Conservation (phyloP, 192 early-diverging fungal species). For the Entomortierella lignicola region DNA sequence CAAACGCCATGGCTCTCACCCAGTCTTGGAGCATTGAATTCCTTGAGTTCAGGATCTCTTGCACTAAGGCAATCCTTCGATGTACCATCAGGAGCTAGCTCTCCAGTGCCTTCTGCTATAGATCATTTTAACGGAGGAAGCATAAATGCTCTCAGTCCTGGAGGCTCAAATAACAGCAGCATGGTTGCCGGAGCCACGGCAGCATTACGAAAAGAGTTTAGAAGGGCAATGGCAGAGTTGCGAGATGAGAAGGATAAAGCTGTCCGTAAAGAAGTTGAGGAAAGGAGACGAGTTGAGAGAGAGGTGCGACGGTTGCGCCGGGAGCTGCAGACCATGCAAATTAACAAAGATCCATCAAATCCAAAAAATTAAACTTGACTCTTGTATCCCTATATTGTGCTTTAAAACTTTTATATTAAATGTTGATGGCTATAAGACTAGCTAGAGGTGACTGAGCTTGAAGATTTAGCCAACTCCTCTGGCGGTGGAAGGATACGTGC, state of each 20-base stretch:
- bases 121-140: conserved; percentile 2
- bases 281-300: conserved; percentile 59
- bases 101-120: conserved; percentile 7
- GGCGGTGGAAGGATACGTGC: conserved; percentile 52
- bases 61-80: conserved; percentile 5
- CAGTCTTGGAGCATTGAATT: conserved; percentile 3
- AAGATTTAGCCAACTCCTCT: conserved; percentile 29
- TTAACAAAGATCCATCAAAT: not conserved
- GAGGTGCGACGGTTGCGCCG: conserved; percentile 57
- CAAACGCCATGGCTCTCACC: conserved; percentile 22
- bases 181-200: conserved; percentile 54
- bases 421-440: not conserved
- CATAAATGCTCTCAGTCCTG: not conserved
- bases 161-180: not conserved
- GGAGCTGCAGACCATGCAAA: conserved; percentile 45
- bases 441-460: not conserved
- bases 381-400: not conserved
- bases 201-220: conserved; percentile 65
- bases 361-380: not conserved
- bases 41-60: conserved; percentile 19
- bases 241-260: conserved; percentile 62
- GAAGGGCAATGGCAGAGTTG: conserved; percentile 62
- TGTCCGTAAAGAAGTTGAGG: conserved; percentile 59
- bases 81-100: not conserved
- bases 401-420: too few species aligned